Conservation (phyloP, 768 basidiomycete species). For the Tulasnella sp. region DNA sequence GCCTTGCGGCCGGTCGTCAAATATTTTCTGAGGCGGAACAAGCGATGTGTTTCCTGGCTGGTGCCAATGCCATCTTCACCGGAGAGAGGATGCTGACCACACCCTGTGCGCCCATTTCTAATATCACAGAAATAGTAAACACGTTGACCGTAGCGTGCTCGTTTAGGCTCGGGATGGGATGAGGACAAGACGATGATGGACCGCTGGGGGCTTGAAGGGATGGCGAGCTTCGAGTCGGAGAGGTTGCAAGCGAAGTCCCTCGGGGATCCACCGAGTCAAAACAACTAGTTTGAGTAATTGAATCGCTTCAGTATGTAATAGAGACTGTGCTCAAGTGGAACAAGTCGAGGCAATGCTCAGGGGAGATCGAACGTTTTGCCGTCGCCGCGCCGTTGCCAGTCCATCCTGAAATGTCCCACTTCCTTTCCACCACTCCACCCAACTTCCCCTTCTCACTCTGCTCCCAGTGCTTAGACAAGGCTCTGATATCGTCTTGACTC, state of each 20-base stretch:
- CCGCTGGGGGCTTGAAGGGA: conserved; percentile 85
- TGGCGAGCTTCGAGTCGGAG: conserved; percentile 74
- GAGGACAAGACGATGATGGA: conserved; percentile 94
- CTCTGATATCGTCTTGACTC: too few relatives aligned
- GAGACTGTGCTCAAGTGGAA: too few relatives aligned
- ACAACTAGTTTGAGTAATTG: too few relatives aligned
- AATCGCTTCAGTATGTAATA: too few relatives aligned
- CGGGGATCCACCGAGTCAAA: too few relatives aligned
- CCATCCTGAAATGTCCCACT: too few relatives aligned
- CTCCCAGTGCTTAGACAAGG: too few relatives aligned
- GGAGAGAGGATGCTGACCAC: conserved; percentile 97
- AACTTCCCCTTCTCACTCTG: too few relatives aligned
- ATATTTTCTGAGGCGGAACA: conserved; percentile 83
- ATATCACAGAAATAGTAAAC: background rate
- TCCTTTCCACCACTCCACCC: too few relatives aligned
- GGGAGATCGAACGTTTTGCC: too few relatives aligned
- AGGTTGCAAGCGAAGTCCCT: conserved; percentile 22
- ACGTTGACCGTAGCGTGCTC: conserved; percentile 10
- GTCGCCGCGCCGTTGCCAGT: too few relatives aligned
- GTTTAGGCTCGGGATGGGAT: conserved; percentile 81
- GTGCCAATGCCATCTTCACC: conserved; percentile 97
- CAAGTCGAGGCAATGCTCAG: too few relatives aligned
- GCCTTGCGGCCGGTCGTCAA: conserved; percentile 88
- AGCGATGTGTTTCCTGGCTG: conserved; percentile 97
- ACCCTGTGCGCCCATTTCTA: conserved; percentile 49